phyloP scores from a whole-genome alignment of 495 filamentous ascomycete genomes.

The Hyaloscypha finlandica region DNA sequence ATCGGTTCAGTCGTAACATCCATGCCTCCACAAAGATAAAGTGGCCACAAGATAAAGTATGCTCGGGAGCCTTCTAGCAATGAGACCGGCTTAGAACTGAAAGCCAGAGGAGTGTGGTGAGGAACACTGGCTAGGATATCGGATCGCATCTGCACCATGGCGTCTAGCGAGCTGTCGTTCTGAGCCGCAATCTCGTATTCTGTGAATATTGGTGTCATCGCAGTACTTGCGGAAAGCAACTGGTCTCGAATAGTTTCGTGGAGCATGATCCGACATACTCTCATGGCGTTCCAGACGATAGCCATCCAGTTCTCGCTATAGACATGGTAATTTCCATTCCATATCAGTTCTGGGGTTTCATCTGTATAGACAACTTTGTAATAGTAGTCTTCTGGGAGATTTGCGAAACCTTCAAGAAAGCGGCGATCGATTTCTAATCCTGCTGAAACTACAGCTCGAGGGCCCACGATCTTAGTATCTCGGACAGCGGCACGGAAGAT shows the following conservation, averaged over 20 bases:
- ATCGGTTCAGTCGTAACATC: conserved; percentile 39
- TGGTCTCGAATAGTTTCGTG: conserved; percentile 51
- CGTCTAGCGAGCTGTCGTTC: neutral
- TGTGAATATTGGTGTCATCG: conserved; percentile 18
- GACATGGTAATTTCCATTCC: conserved; percentile 59
- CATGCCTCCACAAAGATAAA: conserved; percentile 45
- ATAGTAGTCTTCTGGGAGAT: conserved; percentile 42
- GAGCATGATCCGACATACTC: conserved; percentile 58
- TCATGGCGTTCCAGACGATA: conserved; percentile 64
- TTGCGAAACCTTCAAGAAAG: conserved; percentile 45
- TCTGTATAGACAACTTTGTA: conserved; percentile 39
- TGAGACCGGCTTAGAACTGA: neutral
- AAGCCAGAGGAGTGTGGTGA: conserved; percentile 36
- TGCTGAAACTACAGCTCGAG: conserved; percentile 45
- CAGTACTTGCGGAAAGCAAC: conserved; percentile 32
- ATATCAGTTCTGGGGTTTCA: conserved; percentile 42
- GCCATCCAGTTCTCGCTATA: conserved; percentile 60
- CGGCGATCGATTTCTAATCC: conserved; percentile 54
- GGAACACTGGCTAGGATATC: conserved; percentile 52
- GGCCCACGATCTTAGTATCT: conserved; percentile 38
- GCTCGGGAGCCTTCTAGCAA: conserved; percentile 33
- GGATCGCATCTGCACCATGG: conserved; percentile 37
- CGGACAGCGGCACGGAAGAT: conserved; percentile 49
- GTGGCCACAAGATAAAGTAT: conserved; percentile 51
- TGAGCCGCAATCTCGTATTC: conserved; percentile 11